These are phyloP conservation scores for Soucietia sequanensis DNA, from an alignment of 805 yeast genomes.

Conservation along the genomic window DNA sequence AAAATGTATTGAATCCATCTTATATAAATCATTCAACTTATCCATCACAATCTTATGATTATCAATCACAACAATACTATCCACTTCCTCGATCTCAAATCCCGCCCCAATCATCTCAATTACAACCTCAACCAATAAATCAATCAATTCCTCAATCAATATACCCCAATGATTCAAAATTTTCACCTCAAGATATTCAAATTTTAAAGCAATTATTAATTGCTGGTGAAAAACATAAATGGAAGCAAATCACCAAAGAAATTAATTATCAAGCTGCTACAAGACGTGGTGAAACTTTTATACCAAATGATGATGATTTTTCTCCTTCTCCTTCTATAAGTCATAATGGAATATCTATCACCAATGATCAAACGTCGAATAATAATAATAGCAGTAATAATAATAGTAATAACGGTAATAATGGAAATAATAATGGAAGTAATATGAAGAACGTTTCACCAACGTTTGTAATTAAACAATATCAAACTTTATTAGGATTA, in stretches of 20 bases:
- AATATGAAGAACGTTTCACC: slow-evolving; percentile 45
- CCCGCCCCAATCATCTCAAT: background rate
- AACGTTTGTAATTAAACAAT: slow-evolving; percentile 54
- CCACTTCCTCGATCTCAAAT: no score
- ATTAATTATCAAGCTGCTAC: slow-evolving; percentile 18
- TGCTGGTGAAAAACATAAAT: slow-evolving; percentile 55
- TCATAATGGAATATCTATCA: no score
- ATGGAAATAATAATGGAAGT: slow-evolving; percentile 16
- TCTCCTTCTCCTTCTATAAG: slow-evolving; percentile 7
- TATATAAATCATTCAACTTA: no score
- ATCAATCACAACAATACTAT: no score
- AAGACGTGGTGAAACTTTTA: slow-evolving; percentile 9
- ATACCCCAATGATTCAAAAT: slow-evolving; percentile 15
- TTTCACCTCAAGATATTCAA: slow-evolving; percentile 45
- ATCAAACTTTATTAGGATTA: slow-evolving; percentile 52
- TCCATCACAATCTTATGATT: no score
- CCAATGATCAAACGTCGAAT: slow-evolving; percentile 14
- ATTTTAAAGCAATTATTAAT: slow-evolving; percentile 47
- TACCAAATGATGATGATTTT: slow-evolving; percentile 3
- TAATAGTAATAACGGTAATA: no score
- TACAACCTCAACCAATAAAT: background rate
- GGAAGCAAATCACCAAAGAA: slow-evolving; percentile 55
- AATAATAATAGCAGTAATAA: no score
- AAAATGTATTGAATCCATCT: no score
- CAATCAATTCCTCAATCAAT: background rate